Evolutionary conservation across 192 early-diverging fungal species (phyloP), one percentile per base, ranked within the genome.

Genomic region (Funneliformis mosseae): DNA sequence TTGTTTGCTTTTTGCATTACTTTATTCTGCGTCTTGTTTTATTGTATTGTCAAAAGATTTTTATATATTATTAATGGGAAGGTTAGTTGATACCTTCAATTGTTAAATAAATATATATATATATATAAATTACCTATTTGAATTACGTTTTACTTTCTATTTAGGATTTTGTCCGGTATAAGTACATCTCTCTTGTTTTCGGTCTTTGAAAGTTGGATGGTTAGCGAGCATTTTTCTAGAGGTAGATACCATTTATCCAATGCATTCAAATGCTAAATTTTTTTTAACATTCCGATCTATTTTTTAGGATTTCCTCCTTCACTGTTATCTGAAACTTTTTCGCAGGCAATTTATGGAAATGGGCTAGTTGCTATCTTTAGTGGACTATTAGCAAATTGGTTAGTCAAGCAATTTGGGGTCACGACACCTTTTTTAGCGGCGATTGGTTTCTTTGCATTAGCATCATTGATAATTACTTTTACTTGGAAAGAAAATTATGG

Each of bases 401-500:
- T 87, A 5, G 92, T 91, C 27, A 83, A 88, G 60, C 43, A 73
- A 38, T 92, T 78, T 33, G 92, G 92, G 11, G 39, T 88, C 33
- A 85, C 85, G 5, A 88, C 90, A 10, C 94, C 94, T 8, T 95
- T 93, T 81, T 83, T 89, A 66, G 86, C 82, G 14, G 87, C 93
- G 4, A 87, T 90, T 67, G 61, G 80, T 5, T 83, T 92, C 23
- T 81, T 93, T 33, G 66, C 73, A 28, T 60, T 86, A 41, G 90
- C 89, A 48, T 87, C 82, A 16, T 48, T 81, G 7, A 77, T 92
- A 62, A 89, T 95, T 27, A 74, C 68, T 1, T 68, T 72, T 9
- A 85, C 87, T 14, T 95, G 94, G 94, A 82, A 79, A 18, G 94
- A 95, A 63, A 95, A 95, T 79, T 95, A 92, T 84, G 94, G 94